Percentiles rank a stretch among this genome's conserved stretches.
Conservation (phyloP, 75 land plant genomes). For the Pseudotsuga menziesii region DNA sequence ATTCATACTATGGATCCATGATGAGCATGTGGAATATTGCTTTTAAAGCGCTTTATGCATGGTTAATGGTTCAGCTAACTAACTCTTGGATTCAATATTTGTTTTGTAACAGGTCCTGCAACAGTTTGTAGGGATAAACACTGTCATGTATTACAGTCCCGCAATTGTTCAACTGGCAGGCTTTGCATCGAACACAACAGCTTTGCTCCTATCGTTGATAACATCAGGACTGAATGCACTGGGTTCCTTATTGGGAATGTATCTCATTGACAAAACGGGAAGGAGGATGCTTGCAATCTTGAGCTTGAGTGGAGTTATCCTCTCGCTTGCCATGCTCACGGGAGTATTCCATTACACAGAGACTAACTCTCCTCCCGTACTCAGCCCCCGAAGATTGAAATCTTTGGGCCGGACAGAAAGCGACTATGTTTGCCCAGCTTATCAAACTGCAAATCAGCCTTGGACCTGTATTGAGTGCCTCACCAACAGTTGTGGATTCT, state of each 20-base stretch:
- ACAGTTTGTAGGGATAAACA: slow-evolving; percentile 89
- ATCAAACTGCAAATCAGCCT: too few species aligned
- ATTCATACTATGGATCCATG: too few species aligned
- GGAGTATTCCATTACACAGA: slow-evolving; percentile 48
- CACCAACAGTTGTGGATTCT: neutral
- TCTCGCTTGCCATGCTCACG: slow-evolving; percentile 39
- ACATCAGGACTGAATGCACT: slow-evolving; percentile 85
- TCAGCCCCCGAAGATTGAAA: neutral
- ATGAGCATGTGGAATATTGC: too few species aligned
- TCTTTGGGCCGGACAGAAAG: neutral
- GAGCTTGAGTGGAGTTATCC: slow-evolving; percentile 59
- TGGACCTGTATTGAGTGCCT: too few species aligned
- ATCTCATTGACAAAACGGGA: slow-evolving; percentile 65
- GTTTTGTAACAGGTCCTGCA: slow-evolving; percentile 18
- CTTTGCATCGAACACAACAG: slow-evolving; percentile 78
- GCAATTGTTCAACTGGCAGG: slow-evolving; percentile 89
- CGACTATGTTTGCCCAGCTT: too few species aligned
- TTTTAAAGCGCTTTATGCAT: too few species aligned
- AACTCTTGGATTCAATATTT: too few species aligned
- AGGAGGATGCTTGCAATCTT: slow-evolving; percentile 56
- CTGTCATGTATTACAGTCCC: slow-evolving; percentile 97
- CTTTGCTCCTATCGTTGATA: slow-evolving; percentile 67
- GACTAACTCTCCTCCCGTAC: slow-evolving; percentile 33
- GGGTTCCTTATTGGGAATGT: slow-evolving; percentile 76
- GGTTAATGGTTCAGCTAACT: too few species aligned